Evolutionary conservation across 1,284 basidiomycete genomes (phyloP).

Genomic region (Moesziomyces parantarcticus): DNA sequence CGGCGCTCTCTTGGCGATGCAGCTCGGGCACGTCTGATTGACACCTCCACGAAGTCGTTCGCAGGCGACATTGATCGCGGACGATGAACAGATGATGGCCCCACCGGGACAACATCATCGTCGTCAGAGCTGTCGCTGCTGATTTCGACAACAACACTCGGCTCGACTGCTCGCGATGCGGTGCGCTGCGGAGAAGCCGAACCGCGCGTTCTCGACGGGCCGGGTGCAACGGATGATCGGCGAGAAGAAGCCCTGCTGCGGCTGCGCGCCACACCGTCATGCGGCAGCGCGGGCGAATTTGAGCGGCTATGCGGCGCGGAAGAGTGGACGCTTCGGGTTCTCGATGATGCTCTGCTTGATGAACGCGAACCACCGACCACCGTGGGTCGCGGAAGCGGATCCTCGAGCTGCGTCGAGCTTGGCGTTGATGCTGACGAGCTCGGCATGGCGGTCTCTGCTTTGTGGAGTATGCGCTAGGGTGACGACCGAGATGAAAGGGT

Average conservation of each 20-base stretch:
- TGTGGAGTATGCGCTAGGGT: neutral
- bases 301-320: conserved; percentile 22
- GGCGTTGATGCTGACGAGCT: neutral
- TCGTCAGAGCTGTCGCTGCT: conserved; percentile 43
- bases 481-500: too few species aligned
- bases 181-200: neutral
- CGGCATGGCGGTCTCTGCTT: conserved; percentile 2
- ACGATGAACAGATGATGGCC: neutral
- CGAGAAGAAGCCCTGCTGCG: neutral
- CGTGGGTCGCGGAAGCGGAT: conserved; percentile 36
- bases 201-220: conserved; percentile 10
- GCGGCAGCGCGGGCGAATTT: conserved; percentile 10
- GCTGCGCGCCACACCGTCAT: neutral
- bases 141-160: conserved; percentile 27
- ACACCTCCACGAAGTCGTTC: conserved; percentile 27
- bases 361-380: conserved; percentile 26
- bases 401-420: conserved; percentile 2
- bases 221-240: neutral
- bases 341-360: conserved; percentile 24
- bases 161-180: neutral
- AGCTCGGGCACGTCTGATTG: conserved; percentile 15
- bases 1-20: conserved; percentile 1
- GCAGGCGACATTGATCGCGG: neutral
- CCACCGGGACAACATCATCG: conserved; percentile 19
- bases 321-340: conserved; percentile 9